These are phyloP conservation scores for Kurtzmaniella quercitrusa DNA, from an alignment of 1,139 yeast species.

Conservation along the genomic window DNA sequence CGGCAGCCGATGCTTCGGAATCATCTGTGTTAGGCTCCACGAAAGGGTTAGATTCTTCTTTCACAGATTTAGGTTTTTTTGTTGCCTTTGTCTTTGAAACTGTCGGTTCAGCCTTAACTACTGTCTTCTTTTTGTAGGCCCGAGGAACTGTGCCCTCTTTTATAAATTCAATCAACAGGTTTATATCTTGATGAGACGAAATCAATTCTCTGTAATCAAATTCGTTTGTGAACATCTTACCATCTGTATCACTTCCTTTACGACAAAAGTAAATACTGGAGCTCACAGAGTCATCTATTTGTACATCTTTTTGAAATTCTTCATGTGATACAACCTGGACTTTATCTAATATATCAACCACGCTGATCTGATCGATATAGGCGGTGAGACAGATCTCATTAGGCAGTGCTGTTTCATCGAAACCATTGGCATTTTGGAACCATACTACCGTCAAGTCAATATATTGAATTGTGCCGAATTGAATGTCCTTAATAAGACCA, in stretches of 20 bases:
- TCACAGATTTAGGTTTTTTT: constrained; percentile 3
- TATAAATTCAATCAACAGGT: constrained; percentile 23
- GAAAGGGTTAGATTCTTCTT: constrained; percentile 7
- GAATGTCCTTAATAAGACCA: constrained; percentile 40
- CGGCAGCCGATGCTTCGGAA: background rate
- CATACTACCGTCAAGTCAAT: constrained; percentile 36
- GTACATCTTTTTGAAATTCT: constrained; percentile 20
- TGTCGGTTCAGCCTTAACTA: constrained; percentile 2
- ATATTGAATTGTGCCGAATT: constrained; percentile 34
- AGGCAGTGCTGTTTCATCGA: constrained; percentile 17
- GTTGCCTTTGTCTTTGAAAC: background rate
- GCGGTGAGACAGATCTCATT: constrained; percentile 45
- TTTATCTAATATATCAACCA: constrained; percentile 26
- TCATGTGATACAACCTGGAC: constrained; percentile 31
- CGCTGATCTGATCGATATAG: constrained; percentile 26
- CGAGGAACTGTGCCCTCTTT: constrained; percentile 24
- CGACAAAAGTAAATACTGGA: constrained; percentile 31
- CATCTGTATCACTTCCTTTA: constrained; percentile 33
- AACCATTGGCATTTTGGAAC: constrained; percentile 26
- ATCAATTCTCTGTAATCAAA: constrained; percentile 33
- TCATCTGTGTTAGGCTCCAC: background rate
- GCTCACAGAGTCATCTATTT: constrained; percentile 27
- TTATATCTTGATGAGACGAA: constrained; percentile 18
- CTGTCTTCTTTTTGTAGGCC: constrained; percentile 12
- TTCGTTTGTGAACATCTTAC: constrained; percentile 25